Conservation (phyloP, 768 basidiomycete genomes). For the Kwoniella mangroviensis region DNA sequence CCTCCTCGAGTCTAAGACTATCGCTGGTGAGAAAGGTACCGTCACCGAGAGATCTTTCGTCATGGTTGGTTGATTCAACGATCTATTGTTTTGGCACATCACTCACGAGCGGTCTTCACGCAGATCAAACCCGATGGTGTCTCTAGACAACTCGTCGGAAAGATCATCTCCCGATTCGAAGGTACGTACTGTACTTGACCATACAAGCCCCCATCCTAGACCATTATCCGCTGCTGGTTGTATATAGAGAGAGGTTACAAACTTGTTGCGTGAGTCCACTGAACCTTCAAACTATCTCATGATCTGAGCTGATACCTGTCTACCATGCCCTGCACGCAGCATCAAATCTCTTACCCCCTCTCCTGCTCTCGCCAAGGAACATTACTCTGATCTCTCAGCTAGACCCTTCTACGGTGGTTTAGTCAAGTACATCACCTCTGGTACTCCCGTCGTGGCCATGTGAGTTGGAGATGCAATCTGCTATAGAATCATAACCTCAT, state of each 20-base stretch:
- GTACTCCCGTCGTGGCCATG: slow-evolving; percentile 55
- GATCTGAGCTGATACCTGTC: slow-evolving; percentile 1
- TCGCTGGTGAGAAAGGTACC: slow-evolving; percentile 53
- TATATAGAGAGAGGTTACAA: slow-evolving; percentile 50
- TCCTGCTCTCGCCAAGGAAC: slow-evolving; percentile 34
- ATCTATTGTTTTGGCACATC: not conserved
- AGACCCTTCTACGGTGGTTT: slow-evolving; percentile 49
- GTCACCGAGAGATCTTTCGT: slow-evolving; percentile 49
- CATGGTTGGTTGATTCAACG: slow-evolving; percentile 37
- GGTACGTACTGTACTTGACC: slow-evolving; percentile 15
- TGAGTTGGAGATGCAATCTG: slow-evolving; percentile 21
- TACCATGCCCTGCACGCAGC: slow-evolving; percentile 8
- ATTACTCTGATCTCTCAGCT: slow-evolving; percentile 37
- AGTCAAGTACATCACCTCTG: slow-evolving; percentile 54
- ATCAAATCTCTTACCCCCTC: slow-evolving; percentile 48
- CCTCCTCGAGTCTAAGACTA: slow-evolving; percentile 50
- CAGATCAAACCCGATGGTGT: slow-evolving; percentile 56
- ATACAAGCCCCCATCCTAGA: not conserved
- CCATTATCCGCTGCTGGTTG: not conserved
- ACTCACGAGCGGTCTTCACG: not conserved
- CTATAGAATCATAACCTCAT: slow-evolving; percentile 31
- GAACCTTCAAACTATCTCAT: not conserved
- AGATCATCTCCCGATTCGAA: slow-evolving; percentile 53
- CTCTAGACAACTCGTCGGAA: slow-evolving; percentile 51
- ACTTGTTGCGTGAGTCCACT: slow-evolving; percentile 45